These are phyloP conservation scores for Cornus suecica DNA, from an alignment of 148 eudicot genomes.

Conservation along the genomic window DNA sequence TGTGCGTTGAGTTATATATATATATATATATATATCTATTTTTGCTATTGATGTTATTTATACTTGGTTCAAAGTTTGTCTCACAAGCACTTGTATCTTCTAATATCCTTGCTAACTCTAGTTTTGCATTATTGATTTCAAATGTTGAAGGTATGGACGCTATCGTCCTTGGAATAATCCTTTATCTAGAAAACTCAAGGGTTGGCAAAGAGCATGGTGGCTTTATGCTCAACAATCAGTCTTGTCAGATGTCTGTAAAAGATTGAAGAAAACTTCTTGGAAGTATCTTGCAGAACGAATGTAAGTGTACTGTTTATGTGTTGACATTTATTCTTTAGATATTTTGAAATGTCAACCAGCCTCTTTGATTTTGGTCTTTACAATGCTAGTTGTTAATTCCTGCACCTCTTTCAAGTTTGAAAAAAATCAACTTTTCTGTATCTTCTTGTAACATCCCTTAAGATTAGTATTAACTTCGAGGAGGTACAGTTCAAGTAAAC, in stretches of 20 bases:
- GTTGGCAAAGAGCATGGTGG: constrained; percentile 96
- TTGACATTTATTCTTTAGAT: background rate
- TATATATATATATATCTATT: background rate
- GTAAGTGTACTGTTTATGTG: constrained; percentile 44
- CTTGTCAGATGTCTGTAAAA: constrained; percentile 72
- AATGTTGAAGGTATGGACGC: constrained; percentile 66
- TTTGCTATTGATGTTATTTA: background rate
- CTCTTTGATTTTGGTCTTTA: constrained; percentile 3
- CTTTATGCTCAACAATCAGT: constrained; percentile 86
- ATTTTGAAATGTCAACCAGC: constrained; percentile 1
- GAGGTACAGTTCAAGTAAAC: background rate
- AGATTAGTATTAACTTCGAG: background rate
- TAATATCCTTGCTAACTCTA: background rate
- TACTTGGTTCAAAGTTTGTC: background rate
- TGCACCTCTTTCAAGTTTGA: background rate
- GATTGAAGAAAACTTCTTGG: constrained; percentile 78
- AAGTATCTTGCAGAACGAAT: constrained; percentile 72
- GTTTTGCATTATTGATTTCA: background rate
- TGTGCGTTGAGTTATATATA: background rate
- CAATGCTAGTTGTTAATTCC: constrained; percentile 8
- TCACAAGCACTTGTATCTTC: constrained; percentile 1
- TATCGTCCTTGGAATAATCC: constrained; percentile 79
- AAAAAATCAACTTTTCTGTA: background rate
- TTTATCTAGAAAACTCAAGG: constrained; percentile 51
- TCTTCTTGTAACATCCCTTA: background rate